Evolutionary conservation across 1,284 basidiomycete species (phyloP).

Genomic region (Sporisorium reilianum): DNA sequence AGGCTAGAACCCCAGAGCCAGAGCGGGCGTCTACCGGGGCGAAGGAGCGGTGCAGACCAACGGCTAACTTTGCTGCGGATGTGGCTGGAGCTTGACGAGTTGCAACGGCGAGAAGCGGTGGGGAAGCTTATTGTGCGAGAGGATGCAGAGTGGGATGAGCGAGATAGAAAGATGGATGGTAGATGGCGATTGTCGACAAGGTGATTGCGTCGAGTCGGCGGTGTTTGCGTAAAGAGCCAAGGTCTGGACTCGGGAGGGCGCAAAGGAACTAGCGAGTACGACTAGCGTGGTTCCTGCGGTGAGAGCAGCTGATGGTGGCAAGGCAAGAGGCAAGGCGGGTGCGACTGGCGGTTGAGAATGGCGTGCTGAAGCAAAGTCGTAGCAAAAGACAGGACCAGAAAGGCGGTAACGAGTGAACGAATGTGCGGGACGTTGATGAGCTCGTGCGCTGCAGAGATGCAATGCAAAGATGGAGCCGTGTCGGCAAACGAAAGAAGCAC

Average conservation of each 20-base stretch:
- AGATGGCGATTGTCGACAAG: slow-evolving; percentile 1
- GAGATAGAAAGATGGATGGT: slow-evolving; percentile 1
- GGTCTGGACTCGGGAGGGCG: slow-evolving; percentile 14
- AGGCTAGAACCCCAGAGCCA: background rate
- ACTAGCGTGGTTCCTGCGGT: slow-evolving; percentile 36
- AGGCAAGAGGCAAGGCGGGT: background rate
- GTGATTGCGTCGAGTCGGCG: background rate
- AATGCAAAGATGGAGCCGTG: too few species aligned
- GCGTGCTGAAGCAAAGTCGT: slow-evolving; percentile 3
- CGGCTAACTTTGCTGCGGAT: slow-evolving; percentile 8
- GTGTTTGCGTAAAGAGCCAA: background rate
- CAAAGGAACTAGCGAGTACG: background rate
- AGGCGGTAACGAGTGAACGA: background rate
- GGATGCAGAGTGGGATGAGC: slow-evolving; percentile 6
- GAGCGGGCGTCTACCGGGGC: background rate
- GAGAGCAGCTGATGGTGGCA: background rate
- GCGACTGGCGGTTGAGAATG: background rate
- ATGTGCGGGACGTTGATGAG: too few species aligned
- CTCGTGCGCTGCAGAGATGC: too few species aligned
- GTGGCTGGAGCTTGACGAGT: slow-evolving; percentile 10
- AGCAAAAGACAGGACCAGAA: background rate
- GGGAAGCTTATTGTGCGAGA: slow-evolving; percentile 1
- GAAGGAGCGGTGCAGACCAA: background rate
- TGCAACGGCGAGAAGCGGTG: background rate
- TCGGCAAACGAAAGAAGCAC: background rate